phyloP scores from a whole-genome alignment of 306 rosid species.

The Echinosophora koreensis region DNA sequence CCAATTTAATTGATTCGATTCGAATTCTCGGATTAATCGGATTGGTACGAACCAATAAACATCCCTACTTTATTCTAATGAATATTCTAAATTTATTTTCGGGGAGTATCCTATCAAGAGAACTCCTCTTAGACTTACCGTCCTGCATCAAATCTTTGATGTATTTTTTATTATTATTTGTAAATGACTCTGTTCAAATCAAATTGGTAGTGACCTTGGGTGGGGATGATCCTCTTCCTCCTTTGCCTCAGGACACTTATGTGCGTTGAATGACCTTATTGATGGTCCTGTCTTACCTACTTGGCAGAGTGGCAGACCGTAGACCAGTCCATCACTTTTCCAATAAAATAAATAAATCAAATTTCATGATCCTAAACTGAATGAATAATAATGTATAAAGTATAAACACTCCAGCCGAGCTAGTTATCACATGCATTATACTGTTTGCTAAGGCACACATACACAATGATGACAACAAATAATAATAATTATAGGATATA shows the following conservation, averaged over 20 bases:
- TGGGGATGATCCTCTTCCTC: slow-evolving; percentile 30
- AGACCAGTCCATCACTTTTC: slow-evolving; percentile 41
- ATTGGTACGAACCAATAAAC: no score
- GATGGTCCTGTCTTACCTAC: slow-evolving; percentile 63
- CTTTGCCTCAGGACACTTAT: not conserved
- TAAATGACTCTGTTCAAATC: not conserved
- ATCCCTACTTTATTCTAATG: no score
- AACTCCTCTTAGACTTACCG: no score
- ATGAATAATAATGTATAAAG: not conserved
- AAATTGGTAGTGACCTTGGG: slow-evolving; percentile 46
- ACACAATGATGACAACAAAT: slow-evolving; percentile 41
- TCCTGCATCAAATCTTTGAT: no score
- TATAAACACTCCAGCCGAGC: slow-evolving; percentile 37
- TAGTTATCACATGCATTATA: slow-evolving; percentile 65
- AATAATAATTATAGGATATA: slow-evolving; percentile 38
- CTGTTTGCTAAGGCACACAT: slow-evolving; percentile 48
- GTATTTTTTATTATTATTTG: no score
- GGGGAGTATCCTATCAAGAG: no score
- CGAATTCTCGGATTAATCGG: no score
- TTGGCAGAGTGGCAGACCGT: slow-evolving; percentile 13
- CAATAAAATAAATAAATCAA: slow-evolving; percentile 34
- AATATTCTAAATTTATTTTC: no score
- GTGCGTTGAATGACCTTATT: slow-evolving; percentile 36
- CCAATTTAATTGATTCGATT: no score
- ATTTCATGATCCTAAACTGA: slow-evolving; percentile 49